Conservation (phyloP, 164 flowering plant species). For the Pachysandra terminalis region DNA sequence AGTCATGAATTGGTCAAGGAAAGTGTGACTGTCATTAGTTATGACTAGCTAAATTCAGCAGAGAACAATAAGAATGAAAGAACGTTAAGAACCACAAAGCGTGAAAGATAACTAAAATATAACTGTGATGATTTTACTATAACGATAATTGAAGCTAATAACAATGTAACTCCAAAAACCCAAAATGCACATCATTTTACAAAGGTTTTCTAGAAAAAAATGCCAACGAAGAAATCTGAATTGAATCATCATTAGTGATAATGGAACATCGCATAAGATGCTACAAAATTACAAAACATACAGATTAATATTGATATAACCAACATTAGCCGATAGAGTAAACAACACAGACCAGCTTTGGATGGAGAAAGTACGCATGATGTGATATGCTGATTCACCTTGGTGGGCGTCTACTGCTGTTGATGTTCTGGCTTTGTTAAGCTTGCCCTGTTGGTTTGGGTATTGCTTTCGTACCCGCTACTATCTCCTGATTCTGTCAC, state of each 20-base stretch:
- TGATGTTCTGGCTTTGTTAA: constrained; percentile 43
- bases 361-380: background rate
- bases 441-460: constrained; percentile 33
- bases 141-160: no score
- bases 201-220: background rate
- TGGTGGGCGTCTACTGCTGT: constrained; percentile 13
- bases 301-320: background rate
- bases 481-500: constrained; percentile 68
- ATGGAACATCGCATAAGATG: background rate
- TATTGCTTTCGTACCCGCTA: constrained; percentile 66
- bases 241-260: background rate
- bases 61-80: background rate
- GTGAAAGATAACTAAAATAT: no score
- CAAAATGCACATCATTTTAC: background rate
- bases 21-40: background rate
- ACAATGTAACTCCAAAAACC: no score
- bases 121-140: no score
- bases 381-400: background rate
- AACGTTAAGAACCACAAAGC: background rate
- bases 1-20: background rate
- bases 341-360: background rate
- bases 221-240: background rate
- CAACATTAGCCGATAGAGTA: background rate
- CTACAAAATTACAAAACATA: constrained; percentile 3
- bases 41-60: background rate